Percentiles rank a stretch among this genome's conserved stretches.
Evolutionary conservation across 805 yeast genomes (phyloP).

Genomic region (Isabelozyma gotoi): DNA sequence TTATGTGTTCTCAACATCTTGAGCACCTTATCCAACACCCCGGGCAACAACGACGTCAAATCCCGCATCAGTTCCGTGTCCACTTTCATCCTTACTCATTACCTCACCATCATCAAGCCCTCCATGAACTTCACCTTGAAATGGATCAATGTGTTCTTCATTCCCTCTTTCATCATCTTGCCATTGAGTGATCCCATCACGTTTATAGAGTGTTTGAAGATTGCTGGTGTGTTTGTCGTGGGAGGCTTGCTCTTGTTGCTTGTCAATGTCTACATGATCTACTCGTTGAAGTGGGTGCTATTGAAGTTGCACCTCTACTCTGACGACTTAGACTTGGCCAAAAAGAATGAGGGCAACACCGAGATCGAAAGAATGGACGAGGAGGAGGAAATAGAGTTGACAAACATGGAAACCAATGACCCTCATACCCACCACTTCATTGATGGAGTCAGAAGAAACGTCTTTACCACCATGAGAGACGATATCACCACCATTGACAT

Average conservation of each 20-base stretch:
- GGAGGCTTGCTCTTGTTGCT: conserved; percentile 57
- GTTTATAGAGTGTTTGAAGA: conserved; percentile 67
- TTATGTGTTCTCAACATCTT: conserved; percentile 38
- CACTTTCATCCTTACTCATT: conserved; percentile 24
- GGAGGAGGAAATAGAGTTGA: conserved; percentile 16
- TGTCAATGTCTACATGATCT: conserved; percentile 42
- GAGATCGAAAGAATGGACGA: conserved; percentile 12
- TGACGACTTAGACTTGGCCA: conserved; percentile 4
- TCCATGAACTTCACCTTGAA: conserved; percentile 66
- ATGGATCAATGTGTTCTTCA: conserved; percentile 79
- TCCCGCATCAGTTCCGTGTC: conserved; percentile 9
- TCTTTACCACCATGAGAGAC: conserved; percentile 25
- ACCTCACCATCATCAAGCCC: conserved; percentile 47
- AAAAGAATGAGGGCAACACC: conserved; percentile 13
- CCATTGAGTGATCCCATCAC: conserved; percentile 68
- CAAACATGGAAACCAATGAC: conserved; percentile 3
- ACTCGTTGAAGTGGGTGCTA: conserved; percentile 19
- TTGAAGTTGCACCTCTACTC: neutral
- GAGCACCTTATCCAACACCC: conserved; percentile 9
- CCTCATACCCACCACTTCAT: conserved; percentile 2
- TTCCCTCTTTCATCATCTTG: conserved; percentile 72
- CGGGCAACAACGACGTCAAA: conserved; percentile 8
- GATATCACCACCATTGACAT: conserved; percentile 42
- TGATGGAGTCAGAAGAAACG: conserved; percentile 7
- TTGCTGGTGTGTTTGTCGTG: conserved; percentile 69